Evolutionary conservation across 176 grass and related monocot species (phyloP).

Genomic region (Tillandsia leiboldiana): DNA sequence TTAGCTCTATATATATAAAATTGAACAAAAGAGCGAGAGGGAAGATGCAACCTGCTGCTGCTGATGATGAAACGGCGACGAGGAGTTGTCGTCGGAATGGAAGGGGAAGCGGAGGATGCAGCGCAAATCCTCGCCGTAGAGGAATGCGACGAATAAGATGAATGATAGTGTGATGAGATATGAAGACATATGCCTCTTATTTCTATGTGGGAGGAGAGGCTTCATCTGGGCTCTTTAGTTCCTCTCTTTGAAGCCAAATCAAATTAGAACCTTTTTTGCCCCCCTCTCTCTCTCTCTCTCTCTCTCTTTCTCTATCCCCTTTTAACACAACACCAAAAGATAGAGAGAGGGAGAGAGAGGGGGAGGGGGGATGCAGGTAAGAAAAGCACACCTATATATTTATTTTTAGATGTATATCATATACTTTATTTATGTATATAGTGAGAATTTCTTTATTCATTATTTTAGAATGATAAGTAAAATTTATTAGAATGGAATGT

Average conservation of each 20-base stretch:
- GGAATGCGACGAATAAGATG: constrained; percentile 63
- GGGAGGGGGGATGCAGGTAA: neutral
- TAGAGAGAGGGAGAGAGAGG: neutral
- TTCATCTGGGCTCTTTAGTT: neutral
- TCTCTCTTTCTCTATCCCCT: neutral
- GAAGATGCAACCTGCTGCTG: neutral
- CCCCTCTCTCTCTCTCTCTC: no score
- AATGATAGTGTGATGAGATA: constrained; percentile 64
- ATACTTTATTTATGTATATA: no score
- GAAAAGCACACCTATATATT: no score
- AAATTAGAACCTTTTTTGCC: neutral
- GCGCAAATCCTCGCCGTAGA: constrained; percentile 79
- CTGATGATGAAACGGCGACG: neutral
- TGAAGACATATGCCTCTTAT: constrained; percentile 9
- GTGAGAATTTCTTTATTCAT: no score
- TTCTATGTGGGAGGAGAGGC: constrained; percentile 13
- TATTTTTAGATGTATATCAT: no score
- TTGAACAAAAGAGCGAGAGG: no score
- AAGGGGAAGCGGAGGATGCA: constrained; percentile 52
- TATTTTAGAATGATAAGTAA: no score
- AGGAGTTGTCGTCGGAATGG: constrained; percentile 19
- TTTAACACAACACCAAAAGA: neutral
- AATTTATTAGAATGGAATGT: no score
- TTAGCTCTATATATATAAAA: no score
- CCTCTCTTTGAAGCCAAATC: neutral